Base-by-base conservation (phyloP, 1,284 basidiomycete species). In the Sanghuangporus weigelae region DNA sequence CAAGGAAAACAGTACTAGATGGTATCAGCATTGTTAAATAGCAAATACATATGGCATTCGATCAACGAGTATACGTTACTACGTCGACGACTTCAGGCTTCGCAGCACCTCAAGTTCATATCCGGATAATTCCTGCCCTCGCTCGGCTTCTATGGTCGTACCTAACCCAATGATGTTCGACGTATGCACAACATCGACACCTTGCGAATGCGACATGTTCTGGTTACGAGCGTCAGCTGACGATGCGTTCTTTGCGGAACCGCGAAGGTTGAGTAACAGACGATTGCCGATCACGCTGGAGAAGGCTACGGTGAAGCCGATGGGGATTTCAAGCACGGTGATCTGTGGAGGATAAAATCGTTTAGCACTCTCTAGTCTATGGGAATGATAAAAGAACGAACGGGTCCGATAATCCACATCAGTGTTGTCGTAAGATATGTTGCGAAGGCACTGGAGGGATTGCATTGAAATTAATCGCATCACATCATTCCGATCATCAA, bases 281-380 rank as follows among this genome's bases (percentile, higher is more conserved):
- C 84, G 76, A 68, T 81, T 85, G 7, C 80, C 77, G 62, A 85
- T 75, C 3, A 84, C 80, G 69, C 81, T 84, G 0, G 84, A 82
- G 70, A 85, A 74, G 2, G 84, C 81, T 16, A 84, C 77, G 1
- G 82, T 77, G 72, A 85, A 85, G 11, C 80, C 82, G 60, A 85
- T 78, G 0, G 83, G 81, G 35, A 83, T 77, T 71, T 84, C 84
- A 7, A 83, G 68, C 7, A 80, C 74, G 14, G 71, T 71, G n/a
- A 64, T 61, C 73, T 74, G 16, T 11, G 44, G 26, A 7, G 60
- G 14, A 26, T 53, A 26, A 75, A 77, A 60, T 31, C 63, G 53
- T 54, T 53, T 26, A 35, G 21, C 14, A 14, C 8, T 57, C 6
- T 7, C 31, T 21, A 26, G 44, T 21, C 11, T 42, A 26, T 46